A percentile compares a stretch with the other conserved stretches of the same genome.
Evolutionary conservation across 495 filamentous ascomycete genomes (phyloP).

Genomic region (Podospora sp.): DNA sequence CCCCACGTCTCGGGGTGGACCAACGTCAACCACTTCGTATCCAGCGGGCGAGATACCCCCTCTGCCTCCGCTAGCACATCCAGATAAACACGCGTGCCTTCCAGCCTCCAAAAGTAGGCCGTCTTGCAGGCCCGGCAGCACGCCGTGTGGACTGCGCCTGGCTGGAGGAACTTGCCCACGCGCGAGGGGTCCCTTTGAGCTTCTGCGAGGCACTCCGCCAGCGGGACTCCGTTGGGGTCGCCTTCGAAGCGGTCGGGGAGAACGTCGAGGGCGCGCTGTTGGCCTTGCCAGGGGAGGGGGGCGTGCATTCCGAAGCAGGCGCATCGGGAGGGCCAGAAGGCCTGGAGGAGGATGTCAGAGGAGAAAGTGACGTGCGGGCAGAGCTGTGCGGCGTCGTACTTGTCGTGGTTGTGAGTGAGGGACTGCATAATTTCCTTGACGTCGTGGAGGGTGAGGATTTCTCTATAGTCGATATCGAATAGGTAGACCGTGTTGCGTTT

Average conservation of each 20-base stretch:
- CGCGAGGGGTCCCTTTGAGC: neutral
- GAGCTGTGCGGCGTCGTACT: neutral
- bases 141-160: neutral
- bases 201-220: neutral
- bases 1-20: neutral
- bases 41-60: neutral
- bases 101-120: neutral
- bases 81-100: neutral
- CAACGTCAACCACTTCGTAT: neutral
- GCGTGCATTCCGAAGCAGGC: neutral
- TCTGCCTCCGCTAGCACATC: neutral
- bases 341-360: neutral
- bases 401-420: neutral
- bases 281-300: neutral
- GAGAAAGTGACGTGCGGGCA: neutral
- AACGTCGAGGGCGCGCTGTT: neutral
- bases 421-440: neutral
- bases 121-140: neutral
- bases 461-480: neutral
- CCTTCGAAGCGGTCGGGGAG: neutral
- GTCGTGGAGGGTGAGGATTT: neutral
- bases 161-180: neutral
- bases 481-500: neutral
- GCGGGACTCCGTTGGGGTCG: neutral
- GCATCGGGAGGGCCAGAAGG: neutral